These are phyloP conservation scores for Pestalotiopsis fici DNA, from an alignment of 2,329 filamentous ascomycete genomes.

Conservation along the genomic window DNA sequence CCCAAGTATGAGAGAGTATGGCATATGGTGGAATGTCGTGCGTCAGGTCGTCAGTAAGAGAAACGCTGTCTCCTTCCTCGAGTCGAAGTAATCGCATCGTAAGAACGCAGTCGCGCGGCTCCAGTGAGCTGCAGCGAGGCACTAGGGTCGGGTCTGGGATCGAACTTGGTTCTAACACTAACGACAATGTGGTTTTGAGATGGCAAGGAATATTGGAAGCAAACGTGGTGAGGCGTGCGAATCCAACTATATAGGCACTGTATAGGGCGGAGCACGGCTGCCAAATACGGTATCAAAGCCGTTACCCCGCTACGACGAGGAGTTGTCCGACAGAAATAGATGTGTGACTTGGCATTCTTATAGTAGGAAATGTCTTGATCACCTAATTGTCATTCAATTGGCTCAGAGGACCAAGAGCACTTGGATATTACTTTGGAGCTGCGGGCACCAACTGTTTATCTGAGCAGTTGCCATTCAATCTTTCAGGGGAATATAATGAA, in stretches of 20 bases:
- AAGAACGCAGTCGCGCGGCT: background rate
- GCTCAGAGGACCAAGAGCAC: too few species aligned
- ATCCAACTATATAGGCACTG: background rate
- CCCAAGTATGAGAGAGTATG: constrained; percentile 19
- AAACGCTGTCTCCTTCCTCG: background rate
- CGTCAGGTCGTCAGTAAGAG: background rate
- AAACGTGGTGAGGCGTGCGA: background rate
- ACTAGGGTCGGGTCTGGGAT: background rate
- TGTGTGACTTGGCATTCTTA: too few species aligned
- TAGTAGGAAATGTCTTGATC: too few species aligned
- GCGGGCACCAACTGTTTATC: too few species aligned
- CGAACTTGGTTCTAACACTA: background rate
- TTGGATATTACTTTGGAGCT: too few species aligned
- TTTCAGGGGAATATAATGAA: too few species aligned
- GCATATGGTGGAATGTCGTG: constrained; percentile 10
- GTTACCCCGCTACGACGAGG: background rate
- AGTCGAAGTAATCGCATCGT: background rate
- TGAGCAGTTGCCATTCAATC: too few species aligned
- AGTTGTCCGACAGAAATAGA: too few species aligned
- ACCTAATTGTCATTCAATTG: too few species aligned
- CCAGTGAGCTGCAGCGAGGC: background rate
- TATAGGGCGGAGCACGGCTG: background rate
- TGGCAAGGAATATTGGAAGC: background rate
- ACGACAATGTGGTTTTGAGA: background rate
- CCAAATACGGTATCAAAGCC: background rate